Evolutionary conservation across 768 basidiomycete genomes (phyloP).

Genomic region (Mycena indigotica): DNA sequence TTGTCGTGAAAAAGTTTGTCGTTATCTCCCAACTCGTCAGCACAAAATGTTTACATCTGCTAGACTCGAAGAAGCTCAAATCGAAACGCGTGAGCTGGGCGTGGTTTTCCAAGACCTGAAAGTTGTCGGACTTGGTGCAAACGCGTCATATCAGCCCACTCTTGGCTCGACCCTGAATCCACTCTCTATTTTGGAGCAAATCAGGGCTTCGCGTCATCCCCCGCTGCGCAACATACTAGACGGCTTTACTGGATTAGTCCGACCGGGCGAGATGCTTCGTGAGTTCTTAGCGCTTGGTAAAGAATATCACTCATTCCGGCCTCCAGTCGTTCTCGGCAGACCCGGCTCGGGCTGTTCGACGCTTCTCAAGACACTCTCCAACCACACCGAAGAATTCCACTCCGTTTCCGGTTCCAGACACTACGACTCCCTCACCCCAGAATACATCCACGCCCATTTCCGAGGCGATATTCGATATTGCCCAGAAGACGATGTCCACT

Average conservation of each 20-base stretch:
- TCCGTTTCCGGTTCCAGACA: constrained; percentile 66
- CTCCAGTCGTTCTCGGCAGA: constrained; percentile 77
- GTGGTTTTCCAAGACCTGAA: constrained; percentile 53
- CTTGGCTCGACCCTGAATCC: constrained; percentile 57
- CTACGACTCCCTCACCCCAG: constrained; percentile 75
- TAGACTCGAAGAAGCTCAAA: constrained; percentile 36
- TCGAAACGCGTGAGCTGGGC: constrained; percentile 46
- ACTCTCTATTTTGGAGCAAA: constrained; percentile 37
- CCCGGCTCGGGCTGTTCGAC: constrained; percentile 87
- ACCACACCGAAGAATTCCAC: constrained; percentile 70
- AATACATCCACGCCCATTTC: constrained; percentile 62
- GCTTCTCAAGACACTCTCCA: constrained; percentile 79
- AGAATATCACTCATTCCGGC: neutral
- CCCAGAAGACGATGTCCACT: constrained; percentile 85
- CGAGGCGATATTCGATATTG: constrained; percentile 82
- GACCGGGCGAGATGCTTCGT: constrained; percentile 80
- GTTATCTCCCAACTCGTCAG: neutral
- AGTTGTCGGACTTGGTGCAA: constrained; percentile 51
- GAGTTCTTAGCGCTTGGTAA: constrained; percentile 31
- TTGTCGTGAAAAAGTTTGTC: constrained; percentile 29
- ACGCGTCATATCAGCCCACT: constrained; percentile 49
- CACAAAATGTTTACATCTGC: neutral
- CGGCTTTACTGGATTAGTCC: constrained; percentile 64
- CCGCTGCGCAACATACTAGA: constrained; percentile 63
- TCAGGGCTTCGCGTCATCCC: constrained; percentile 58